Conservation (phyloP, 768 basidiomycete genomes). For the Pleurotus cornucopiae region DNA sequence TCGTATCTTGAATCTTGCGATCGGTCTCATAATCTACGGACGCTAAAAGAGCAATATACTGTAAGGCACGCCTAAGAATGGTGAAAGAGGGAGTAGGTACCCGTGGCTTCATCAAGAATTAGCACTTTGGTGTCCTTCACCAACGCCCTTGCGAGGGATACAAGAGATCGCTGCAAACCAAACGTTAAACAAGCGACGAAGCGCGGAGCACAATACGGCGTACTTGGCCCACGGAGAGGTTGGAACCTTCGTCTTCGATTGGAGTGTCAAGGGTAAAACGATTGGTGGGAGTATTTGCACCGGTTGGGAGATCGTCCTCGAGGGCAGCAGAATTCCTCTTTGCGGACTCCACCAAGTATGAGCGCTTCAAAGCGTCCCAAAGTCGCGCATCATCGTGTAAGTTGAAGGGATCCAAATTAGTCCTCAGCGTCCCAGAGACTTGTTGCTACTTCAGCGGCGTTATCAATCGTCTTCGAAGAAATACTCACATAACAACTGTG, state of each 20-base stretch:
- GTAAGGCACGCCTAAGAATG: too few species aligned
- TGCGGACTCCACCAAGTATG: conserved; percentile 67
- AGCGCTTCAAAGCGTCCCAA: conserved; percentile 85
- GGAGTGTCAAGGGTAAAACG: conserved; percentile 81
- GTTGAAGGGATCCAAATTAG: conserved; percentile 89
- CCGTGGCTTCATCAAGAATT: conserved; percentile 88
- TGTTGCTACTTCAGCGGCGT: conserved; percentile 10
- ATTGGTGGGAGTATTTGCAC: conserved; percentile 40
- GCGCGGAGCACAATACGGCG: neutral
- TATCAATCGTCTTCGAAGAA: too few species aligned
- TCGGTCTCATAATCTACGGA: conserved; percentile 90
- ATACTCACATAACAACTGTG: conserved; percentile 43
- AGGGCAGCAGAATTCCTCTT: conserved; percentile 23
- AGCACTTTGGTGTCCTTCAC: conserved; percentile 84
- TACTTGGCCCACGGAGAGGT: conserved; percentile 73
- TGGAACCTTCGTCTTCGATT: conserved; percentile 84
- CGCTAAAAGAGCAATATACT: conserved; percentile 31
- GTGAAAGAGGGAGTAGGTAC: conserved; percentile 21
- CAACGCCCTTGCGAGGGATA: conserved; percentile 84
- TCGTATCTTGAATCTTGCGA: conserved; percentile 87
- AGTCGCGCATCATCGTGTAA: conserved; percentile 74
- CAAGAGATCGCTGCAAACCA: conserved; percentile 60
- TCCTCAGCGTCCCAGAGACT: conserved; percentile 79
- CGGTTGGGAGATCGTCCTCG: conserved; percentile 30
- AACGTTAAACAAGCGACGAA: neutral